A percentile compares a stretch with the other conserved stretches of the same genome.
These are phyloP conservation scores for Talaromyces sp. DNA, from an alignment of 2,329 filamentous ascomycete species.

Conservation along the genomic window DNA sequence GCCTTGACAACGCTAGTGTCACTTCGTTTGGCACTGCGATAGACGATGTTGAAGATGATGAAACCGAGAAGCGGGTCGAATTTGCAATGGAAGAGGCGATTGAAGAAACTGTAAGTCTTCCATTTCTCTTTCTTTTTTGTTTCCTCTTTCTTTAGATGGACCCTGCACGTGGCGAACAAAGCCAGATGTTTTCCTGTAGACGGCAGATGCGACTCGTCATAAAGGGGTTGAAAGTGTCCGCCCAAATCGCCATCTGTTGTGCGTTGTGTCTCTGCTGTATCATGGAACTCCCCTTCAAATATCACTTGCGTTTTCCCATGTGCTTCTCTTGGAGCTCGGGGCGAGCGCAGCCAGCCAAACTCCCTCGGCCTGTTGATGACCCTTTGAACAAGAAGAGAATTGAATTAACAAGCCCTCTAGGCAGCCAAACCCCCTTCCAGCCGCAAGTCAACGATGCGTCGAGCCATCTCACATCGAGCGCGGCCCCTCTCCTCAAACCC, in stretches of 20 bases:
- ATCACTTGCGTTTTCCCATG: background rate
- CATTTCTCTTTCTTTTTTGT: background rate
- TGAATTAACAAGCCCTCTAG: background rate
- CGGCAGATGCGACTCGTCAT: background rate
- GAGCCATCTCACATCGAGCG: constrained; percentile 7
- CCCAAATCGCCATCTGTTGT: background rate
- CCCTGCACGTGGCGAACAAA: background rate
- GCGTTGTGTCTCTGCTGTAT: background rate
- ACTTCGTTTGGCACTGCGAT: background rate
- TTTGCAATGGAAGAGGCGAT: background rate
- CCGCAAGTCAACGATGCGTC: background rate
- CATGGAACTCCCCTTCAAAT: background rate
- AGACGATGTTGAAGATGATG: background rate
- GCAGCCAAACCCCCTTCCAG: background rate
- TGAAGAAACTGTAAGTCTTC: background rate
- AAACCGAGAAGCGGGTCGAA: background rate
- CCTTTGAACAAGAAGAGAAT: background rate
- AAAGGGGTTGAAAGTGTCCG: background rate
- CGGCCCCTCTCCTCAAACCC: constrained; percentile 11
- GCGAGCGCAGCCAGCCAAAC: background rate
- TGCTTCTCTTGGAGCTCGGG: background rate
- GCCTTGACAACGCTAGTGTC: background rate
- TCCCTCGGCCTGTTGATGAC: background rate
- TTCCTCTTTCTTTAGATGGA: background rate
- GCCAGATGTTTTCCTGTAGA: background rate